Conservation (phyloP, 179 eudicot genomes). For the Carnegiea gigantea region DNA sequence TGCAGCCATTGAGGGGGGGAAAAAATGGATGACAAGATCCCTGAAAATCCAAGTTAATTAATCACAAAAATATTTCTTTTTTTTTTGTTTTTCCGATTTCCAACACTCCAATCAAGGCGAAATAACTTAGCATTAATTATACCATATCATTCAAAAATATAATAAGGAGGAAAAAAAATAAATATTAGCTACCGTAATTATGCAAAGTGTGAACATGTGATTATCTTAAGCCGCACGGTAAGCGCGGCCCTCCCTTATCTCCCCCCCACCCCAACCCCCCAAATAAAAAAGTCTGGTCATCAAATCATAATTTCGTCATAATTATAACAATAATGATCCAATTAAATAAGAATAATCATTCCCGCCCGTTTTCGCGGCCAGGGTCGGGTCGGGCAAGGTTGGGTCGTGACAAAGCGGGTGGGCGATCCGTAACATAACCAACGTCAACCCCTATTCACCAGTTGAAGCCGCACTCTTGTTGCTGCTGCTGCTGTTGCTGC, state of each 20-base stretch:
- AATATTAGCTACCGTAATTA: slow-evolving; percentile 6
- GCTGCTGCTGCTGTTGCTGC: background rate
- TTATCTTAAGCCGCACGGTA: slow-evolving; percentile 46
- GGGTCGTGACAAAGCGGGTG: slow-evolving; percentile 20
- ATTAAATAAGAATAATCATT: slow-evolving; percentile 8
- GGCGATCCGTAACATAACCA: slow-evolving; percentile 17
- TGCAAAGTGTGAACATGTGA: slow-evolving; percentile 33
- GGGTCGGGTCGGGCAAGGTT: slow-evolving; percentile 16
- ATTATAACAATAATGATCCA: slow-evolving; percentile 5
- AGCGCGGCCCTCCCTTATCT: slow-evolving; percentile 19
- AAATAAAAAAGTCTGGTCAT: too few species aligned
- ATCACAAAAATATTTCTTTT: background rate
- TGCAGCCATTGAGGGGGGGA: background rate
- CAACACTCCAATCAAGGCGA: slow-evolving; percentile 19
- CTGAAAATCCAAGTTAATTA: slow-evolving; percentile 14
- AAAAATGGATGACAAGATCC: slow-evolving; percentile 14
- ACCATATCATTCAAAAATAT: background rate
- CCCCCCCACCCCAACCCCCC: background rate
- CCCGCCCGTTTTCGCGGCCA: background rate
- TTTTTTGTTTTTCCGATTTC: background rate
- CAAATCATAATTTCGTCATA: background rate
- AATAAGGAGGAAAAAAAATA: slow-evolving; percentile 20
- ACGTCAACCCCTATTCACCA: slow-evolving; percentile 35
- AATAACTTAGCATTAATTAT: background rate
- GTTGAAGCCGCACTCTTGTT: background rate